Percentiles rank a stretch among this genome's conserved stretches.
These are phyloP conservation scores for Fibroporia radiculosa DNA, from an alignment of 768 basidiomycete species.

Conservation along the genomic window DNA sequence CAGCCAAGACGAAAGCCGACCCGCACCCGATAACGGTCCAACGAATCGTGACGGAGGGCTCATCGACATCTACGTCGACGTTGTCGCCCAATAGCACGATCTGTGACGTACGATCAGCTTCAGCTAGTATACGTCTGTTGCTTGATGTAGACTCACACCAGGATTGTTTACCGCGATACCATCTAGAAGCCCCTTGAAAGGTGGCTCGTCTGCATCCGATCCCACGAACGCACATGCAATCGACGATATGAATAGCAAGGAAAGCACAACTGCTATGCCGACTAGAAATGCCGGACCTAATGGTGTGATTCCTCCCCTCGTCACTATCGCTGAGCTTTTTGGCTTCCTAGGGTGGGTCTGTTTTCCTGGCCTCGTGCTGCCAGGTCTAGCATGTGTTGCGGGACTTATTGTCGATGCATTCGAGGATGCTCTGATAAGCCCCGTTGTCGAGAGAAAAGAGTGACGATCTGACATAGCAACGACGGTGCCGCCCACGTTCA, in stretches of 20 bases:
- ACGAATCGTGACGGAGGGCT: conserved; percentile 46
- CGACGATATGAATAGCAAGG: conserved; percentile 39
- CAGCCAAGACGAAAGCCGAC: conserved; percentile 32
- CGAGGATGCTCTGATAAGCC: conserved; percentile 17
- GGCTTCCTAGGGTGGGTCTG: not conserved
- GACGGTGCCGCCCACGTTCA: not conserved
- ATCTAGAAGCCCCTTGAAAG: conserved; percentile 33
- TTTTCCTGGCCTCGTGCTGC: conserved; percentile 15
- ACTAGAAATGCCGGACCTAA: conserved; percentile 22
- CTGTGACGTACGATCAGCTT: conserved; percentile 29
- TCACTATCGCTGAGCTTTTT: not conserved
- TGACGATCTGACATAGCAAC: conserved; percentile 21
- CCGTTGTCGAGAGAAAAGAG: conserved; percentile 37
- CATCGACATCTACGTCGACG: conserved; percentile 52
- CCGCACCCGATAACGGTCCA: conserved; percentile 54
- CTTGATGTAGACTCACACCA: conserved; percentile 41
- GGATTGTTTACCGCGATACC: conserved; percentile 33
- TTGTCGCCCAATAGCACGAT: conserved; percentile 48
- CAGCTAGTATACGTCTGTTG: too few relatives aligned
- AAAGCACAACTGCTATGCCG: conserved; percentile 33
- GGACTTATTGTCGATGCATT: conserved; percentile 6
- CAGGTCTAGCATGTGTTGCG: conserved; percentile 8
- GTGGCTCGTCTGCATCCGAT: conserved; percentile 34
- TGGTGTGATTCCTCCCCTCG: conserved; percentile 19
- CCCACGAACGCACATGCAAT: conserved; percentile 45